These are phyloP conservation scores for Aureobasidium pullulans DNA, from an alignment of 2,329 filamentous ascomycete species.

Conservation along the genomic window DNA sequence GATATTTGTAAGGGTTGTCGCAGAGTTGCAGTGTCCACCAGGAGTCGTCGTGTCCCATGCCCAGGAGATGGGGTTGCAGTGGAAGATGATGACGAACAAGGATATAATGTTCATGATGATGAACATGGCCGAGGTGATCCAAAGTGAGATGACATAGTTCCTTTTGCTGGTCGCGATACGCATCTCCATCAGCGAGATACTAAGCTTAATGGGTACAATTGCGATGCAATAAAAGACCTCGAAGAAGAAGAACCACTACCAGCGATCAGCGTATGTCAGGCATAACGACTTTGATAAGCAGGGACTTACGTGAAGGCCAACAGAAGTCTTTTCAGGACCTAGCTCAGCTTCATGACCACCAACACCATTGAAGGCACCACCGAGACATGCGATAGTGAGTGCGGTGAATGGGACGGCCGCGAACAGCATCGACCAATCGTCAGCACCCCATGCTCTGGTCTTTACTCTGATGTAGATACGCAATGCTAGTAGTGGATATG, in stretches of 20 bases:
- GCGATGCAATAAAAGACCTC: conserved; percentile 31
- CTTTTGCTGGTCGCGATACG: conserved; percentile 27
- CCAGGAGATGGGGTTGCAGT: conserved; percentile 27
- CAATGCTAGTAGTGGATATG: conserved; percentile 1
- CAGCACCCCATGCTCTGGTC: conserved; percentile 12
- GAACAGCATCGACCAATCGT: conserved; percentile 11
- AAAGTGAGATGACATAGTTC: conserved; percentile 24
- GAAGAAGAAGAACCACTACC: conserved; percentile 32
- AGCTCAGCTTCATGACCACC: conserved; percentile 24
- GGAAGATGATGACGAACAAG: conserved; percentile 31
- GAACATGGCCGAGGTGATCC: conserved; percentile 25
- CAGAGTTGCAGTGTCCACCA: conserved; percentile 24
- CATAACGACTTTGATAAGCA: not conserved
- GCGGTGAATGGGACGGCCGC: conserved; percentile 20
- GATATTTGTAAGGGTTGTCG: conserved; percentile 23
- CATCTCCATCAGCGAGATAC: conserved; percentile 30
- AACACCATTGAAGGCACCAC: conserved; percentile 27
- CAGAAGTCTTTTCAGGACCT: conserved; percentile 17
- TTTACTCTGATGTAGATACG: conserved; percentile 8
- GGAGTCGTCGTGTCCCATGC: conserved; percentile 24
- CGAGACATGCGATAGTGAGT: conserved; percentile 23
- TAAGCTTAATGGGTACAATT: conserved; percentile 31
- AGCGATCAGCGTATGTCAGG: conserved; percentile 10
- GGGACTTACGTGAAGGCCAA: conserved; percentile 19
- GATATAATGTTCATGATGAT: conserved; percentile 26